These are phyloP conservation scores for Blastomyces gilchristii DNA, from an alignment of 2,329 filamentous ascomycete species.

Conservation along the genomic window DNA sequence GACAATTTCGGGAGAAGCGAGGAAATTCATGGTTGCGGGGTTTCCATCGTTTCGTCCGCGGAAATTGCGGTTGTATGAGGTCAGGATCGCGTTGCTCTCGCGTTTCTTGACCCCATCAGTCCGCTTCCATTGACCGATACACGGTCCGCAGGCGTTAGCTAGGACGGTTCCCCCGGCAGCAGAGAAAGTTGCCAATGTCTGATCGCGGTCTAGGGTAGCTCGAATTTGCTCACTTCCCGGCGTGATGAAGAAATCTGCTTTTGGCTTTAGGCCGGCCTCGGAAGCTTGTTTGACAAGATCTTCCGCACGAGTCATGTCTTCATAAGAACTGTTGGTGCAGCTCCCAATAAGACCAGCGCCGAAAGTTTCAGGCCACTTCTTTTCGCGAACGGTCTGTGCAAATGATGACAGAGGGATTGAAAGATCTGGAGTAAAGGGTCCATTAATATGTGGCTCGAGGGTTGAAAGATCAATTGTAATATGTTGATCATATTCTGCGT, in stretches of 20 bases:
- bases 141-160: conserved; percentile 89
- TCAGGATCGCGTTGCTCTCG: conserved; percentile 84
- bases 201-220: conserved; percentile 81
- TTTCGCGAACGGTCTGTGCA: conserved; percentile 68
- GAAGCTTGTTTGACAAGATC: conserved; percentile 84
- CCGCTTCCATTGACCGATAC: conserved; percentile 91
- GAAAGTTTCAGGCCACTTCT: conserved; percentile 83
- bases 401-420: conserved; percentile 88
- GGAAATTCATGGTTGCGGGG: conserved; percentile 94
- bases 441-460: conserved; percentile 93
- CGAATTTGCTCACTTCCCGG: conserved; percentile 95
- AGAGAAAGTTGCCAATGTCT: conserved; percentile 75
- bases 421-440: conserved; percentile 90
- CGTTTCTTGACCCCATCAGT: conserved; percentile 78
- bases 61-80: conserved; percentile 98
- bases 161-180: conserved; percentile 79
- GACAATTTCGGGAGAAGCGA: conserved; percentile 91
- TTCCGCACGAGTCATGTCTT: conserved; percentile 95
- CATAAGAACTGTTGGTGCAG: conserved; percentile 97
- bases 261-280: conserved; percentile 79
- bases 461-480: conserved; percentile 83
- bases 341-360: conserved; percentile 92
- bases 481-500: conserved; percentile 78
- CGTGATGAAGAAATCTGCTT: conserved; percentile 87
- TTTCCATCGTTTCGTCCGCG: conserved; percentile 95